phyloP scores from a whole-genome alignment of 345 rosid genomes.

The Salix suchowensis region DNA sequence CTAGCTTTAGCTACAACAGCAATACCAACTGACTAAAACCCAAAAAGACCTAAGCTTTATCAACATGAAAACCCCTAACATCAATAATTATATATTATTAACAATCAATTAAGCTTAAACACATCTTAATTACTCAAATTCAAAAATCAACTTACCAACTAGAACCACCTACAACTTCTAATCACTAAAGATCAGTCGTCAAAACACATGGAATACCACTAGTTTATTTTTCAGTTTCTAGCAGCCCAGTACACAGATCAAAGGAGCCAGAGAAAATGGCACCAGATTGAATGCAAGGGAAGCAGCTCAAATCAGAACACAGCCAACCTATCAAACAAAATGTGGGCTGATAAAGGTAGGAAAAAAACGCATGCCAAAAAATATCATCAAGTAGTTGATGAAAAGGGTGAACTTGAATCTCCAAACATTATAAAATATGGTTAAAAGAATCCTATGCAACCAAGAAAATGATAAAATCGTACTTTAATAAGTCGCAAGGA shows the following conservation, averaged over 20 bases:
- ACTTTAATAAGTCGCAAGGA: not conserved
- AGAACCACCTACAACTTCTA: not conserved
- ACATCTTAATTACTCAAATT: conserved; percentile 17
- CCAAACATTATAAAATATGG: not conserved
- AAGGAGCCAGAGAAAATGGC: not conserved
- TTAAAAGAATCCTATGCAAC: not conserved
- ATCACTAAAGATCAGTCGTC: not conserved
- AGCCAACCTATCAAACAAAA: not conserved
- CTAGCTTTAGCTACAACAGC: conserved; percentile 9
- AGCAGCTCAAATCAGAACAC: not conserved
- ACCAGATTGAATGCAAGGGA: not conserved
- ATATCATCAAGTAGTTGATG: not conserved
- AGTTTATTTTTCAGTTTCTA: not conserved
- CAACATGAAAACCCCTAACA: not conserved
- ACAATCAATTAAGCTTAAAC: conserved; percentile 12
- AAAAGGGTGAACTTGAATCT: not conserved
- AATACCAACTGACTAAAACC: not conserved
- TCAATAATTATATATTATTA: not conserved
- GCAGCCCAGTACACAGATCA: not conserved
- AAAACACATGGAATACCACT: not conserved
- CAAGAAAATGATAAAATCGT: not conserved
- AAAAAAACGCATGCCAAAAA: not conserved
- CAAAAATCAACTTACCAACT: not conserved
- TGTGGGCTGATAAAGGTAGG: not conserved
- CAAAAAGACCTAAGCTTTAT: not conserved